Percentiles rank a stretch among this genome's conserved stretches.
phyloP scores from a whole-genome alignment of 129 eudicot species.

The Flaveria sonorensis region DNA sequence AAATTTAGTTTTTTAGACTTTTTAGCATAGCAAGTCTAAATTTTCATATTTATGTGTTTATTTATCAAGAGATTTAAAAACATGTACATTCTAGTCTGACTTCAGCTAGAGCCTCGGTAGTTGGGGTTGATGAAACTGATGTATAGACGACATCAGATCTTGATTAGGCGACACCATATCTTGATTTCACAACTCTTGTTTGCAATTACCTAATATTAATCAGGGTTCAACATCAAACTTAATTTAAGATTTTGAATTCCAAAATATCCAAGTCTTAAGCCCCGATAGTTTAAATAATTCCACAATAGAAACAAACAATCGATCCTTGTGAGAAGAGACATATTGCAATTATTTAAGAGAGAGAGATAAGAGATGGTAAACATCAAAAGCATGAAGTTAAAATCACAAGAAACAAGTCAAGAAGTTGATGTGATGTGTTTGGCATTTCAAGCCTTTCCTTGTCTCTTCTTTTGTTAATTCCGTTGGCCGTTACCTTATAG shows the following conservation, averaged over 20 bases:
- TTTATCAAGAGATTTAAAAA: background rate
- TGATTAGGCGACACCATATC: no score
- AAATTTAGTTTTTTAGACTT: no score
- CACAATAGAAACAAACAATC: conserved; percentile 4
- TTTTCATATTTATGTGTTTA: background rate
- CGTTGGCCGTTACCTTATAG: conserved; percentile 30
- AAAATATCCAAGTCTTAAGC: background rate
- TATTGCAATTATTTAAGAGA: conserved; percentile 33
- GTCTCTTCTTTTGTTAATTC: conserved; percentile 45
- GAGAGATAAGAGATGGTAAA: conserved; percentile 22
- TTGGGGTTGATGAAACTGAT: background rate
- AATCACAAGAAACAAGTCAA: conserved; percentile 39
- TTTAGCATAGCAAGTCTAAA: no score
- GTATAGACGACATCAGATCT: no score
- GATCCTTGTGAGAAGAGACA: conserved; percentile 31
- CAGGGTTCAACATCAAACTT: background rate
- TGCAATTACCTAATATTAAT: background rate
- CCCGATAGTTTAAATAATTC: background rate
- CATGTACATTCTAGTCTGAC: background rate
- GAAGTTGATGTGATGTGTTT: conserved; percentile 40
- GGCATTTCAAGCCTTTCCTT: conserved; percentile 41
- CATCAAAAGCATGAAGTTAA: conserved; percentile 33
- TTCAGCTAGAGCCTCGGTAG: background rate
- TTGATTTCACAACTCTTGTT: no score
- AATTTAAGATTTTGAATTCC: background rate